Evolutionary conservation across 805 yeast genomes (phyloP).

Genomic region (Kluyveromyces siamensis): DNA sequence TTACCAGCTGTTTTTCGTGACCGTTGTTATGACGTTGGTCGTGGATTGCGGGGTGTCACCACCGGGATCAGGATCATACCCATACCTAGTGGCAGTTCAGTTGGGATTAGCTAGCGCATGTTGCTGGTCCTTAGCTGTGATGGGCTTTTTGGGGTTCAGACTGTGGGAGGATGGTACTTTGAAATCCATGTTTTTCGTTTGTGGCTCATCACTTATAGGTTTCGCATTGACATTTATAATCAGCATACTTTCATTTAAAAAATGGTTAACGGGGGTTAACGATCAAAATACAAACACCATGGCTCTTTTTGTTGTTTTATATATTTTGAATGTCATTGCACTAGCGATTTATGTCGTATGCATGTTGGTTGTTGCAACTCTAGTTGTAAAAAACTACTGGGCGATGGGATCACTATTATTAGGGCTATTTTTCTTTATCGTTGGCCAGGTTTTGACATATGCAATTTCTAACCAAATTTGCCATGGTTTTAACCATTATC

Average conservation of each 20-base stretch:
- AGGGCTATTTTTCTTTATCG: slow-evolving; percentile 62
- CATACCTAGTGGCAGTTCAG: slow-evolving; percentile 78
- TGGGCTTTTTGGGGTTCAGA: slow-evolving; percentile 79
- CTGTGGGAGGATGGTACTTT: slow-evolving; percentile 91
- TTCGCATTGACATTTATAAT: slow-evolving; percentile 61
- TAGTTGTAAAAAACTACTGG: slow-evolving; percentile 74
- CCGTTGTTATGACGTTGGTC: slow-evolving; percentile 57
- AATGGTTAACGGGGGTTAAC: slow-evolving; percentile 40
- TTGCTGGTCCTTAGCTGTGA: slow-evolving; percentile 58
- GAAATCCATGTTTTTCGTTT: slow-evolving; percentile 48
- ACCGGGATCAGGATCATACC: slow-evolving; percentile 65
- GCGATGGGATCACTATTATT: slow-evolving; percentile 76
- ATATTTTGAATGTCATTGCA: slow-evolving; percentile 61
- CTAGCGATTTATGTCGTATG: slow-evolving; percentile 53
- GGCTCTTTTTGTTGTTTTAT: slow-evolving; percentile 63
- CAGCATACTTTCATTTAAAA: slow-evolving; percentile 62
- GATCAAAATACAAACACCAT: slow-evolving; percentile 46
- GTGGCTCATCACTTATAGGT: slow-evolving; percentile 44
- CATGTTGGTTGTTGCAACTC: slow-evolving; percentile 58
- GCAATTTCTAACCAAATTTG: slow-evolving; percentile 63
- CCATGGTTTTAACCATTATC: slow-evolving; percentile 65
- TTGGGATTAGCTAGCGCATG: slow-evolving; percentile 63
- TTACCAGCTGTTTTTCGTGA: slow-evolving; percentile 48
- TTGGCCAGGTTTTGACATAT: slow-evolving; percentile 73
- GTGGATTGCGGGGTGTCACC: slow-evolving; percentile 93